Conservation (phyloP, 805 yeast genomes). For the Pichia heedii region DNA sequence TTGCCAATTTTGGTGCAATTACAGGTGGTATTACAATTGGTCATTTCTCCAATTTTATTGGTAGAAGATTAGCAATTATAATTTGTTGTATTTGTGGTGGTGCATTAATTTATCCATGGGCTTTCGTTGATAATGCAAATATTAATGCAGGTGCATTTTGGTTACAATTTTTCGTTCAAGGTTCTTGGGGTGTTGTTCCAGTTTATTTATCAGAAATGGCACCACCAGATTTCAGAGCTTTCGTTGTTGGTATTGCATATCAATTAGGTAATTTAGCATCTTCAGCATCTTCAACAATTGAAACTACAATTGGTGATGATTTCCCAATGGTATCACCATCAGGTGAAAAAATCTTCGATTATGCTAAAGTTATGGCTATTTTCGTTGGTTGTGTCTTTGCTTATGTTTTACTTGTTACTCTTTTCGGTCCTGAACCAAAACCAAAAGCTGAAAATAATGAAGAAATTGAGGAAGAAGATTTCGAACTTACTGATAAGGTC, state of each 20-base stretch:
- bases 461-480: slow-evolving; percentile 16
- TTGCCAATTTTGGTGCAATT: slow-evolving; percentile 52
- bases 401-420: slow-evolving; percentile 38
- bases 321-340: slow-evolving; percentile 33
- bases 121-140: slow-evolving; percentile 36
- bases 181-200: slow-evolving; percentile 64
- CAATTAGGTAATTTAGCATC: slow-evolving; percentile 63
- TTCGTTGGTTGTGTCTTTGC: slow-evolving; percentile 57
- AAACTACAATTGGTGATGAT: slow-evolving; percentile 49
- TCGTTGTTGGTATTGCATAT: slow-evolving; percentile 54
- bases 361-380: slow-evolving; percentile 56
- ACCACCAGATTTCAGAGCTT: slow-evolving; percentile 54
- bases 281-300: slow-evolving; percentile 62
- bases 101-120: slow-evolving; percentile 58
- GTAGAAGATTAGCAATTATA: slow-evolving; percentile 46
- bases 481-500: slow-evolving; percentile 11
- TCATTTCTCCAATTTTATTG: slow-evolving; percentile 44
- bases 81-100: slow-evolving; percentile 48
- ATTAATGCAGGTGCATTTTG: slow-evolving; percentile 54
- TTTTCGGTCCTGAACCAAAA: slow-evolving; percentile 55
- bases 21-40: slow-evolving; percentile 49
- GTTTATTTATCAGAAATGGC: slow-evolving; percentile 53
- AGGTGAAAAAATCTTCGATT: slow-evolving; percentile 33
- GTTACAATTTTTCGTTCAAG: slow-evolving; percentile 56
- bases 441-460: slow-evolving; percentile 13